Conservation (phyloP, 1,284 basidiomycete genomes). For the Ustilago bromivora region DNA sequence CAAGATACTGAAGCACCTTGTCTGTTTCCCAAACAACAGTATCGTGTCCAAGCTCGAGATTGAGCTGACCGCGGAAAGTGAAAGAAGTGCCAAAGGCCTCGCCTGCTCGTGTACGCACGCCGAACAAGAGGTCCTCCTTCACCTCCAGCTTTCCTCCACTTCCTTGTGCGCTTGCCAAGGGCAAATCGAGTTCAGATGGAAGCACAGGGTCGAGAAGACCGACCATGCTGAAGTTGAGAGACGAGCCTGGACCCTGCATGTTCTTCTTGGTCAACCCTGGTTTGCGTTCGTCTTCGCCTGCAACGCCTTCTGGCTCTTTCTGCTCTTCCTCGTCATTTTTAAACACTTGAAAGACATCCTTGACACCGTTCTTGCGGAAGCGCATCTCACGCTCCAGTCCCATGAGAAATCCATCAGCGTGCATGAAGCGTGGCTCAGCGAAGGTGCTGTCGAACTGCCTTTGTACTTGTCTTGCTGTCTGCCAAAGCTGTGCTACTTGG, state of each 20-base stretch:
- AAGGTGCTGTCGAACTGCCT: conserved; percentile 41
- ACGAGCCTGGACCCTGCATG: conserved; percentile 52
- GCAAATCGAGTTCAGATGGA: conserved; percentile 16
- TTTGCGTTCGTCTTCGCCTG: conserved; percentile 41
- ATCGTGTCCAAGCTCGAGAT: conserved; percentile 45
- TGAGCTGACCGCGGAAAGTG: conserved; percentile 45
- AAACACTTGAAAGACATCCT: conserved; percentile 41
- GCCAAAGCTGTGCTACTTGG: conserved; percentile 39
- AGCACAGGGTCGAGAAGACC: conserved; percentile 35
- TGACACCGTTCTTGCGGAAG: conserved; percentile 45
- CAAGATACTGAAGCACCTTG: conserved; percentile 38
- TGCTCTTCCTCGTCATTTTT: conserved; percentile 30
- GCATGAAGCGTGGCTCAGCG: conserved; percentile 40
- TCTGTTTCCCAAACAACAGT: conserved; percentile 39
- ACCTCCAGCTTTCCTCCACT: conserved; percentile 13
- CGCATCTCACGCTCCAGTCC: conserved; percentile 43
- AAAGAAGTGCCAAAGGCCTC: conserved; percentile 51
- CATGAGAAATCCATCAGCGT: conserved; percentile 41
- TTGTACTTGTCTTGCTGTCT: conserved; percentile 44
- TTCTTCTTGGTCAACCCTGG: conserved; percentile 50
- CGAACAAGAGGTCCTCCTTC: conserved; percentile 32
- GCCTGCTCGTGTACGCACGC: conserved; percentile 40
- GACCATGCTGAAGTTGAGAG: conserved; percentile 53
- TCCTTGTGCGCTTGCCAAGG: conserved; percentile 3
- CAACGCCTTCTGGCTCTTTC: conserved; percentile 2